These are phyloP conservation scores for Stramenopiles sp. DNA, from an alignment of 352 stramenopile species.

Conservation along the genomic window DNA sequence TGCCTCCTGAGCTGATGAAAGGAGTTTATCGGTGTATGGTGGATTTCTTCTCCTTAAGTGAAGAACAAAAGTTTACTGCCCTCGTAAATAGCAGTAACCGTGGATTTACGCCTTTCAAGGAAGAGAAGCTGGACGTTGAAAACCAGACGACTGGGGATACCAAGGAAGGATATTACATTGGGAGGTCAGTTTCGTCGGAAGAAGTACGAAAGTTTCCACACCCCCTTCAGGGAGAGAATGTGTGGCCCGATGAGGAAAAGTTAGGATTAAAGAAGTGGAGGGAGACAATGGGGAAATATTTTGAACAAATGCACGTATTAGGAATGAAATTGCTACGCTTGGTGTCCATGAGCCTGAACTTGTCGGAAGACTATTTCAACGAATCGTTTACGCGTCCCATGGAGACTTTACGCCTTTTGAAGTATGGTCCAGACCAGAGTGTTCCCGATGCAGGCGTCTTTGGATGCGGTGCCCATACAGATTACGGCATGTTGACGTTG, in stretches of 20 bases:
- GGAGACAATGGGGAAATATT: conserved; percentile 10
- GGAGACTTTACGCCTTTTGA: background rate
- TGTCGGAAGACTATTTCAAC: background rate
- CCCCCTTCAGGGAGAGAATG: too few relatives aligned
- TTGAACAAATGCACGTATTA: conserved; percentile 8
- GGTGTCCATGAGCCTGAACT: background rate
- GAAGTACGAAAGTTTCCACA: too few relatives aligned
- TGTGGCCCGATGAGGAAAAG: background rate
- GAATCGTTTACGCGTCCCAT: background rate
- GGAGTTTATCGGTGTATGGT: conserved; percentile 18
- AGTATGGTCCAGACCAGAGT: background rate
- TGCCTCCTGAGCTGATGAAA: conserved; percentile 22
- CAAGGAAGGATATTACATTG: conserved; percentile 10
- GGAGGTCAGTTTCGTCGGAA: background rate
- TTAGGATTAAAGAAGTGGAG: conserved; percentile 6
- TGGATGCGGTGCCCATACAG: conserved; percentile 26
- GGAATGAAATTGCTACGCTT: background rate
- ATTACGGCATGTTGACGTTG: conserved; percentile 29
- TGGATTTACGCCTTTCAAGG: background rate
- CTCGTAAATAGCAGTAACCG: background rate
- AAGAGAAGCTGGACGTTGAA: conserved; percentile 4
- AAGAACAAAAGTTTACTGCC: conserved; percentile 18
- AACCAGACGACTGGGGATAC: conserved; percentile 2
- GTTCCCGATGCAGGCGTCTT: background rate
- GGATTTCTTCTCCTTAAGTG: conserved; percentile 25